Evolutionary conservation across 768 basidiomycete genomes (phyloP), one percentile per base, ranked within the genome.

Genomic region (Russula griseocarnosa): DNA sequence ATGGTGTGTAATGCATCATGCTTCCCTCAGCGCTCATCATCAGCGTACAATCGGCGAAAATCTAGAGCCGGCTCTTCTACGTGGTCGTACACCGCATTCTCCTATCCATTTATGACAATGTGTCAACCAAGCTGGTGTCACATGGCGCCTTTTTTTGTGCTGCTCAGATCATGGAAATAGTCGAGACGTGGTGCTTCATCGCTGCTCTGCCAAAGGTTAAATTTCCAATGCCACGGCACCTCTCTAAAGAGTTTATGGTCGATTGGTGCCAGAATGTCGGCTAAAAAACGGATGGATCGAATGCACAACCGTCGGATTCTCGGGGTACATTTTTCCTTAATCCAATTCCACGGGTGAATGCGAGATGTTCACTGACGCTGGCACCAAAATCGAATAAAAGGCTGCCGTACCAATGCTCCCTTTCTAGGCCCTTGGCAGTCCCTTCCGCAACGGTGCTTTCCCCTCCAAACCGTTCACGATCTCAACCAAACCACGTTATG

Each of bases 401-500:
- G 58, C 36, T 14, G 38, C 8, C 60, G 36, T 40, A 30, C 3
- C 44, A 40, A 32, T 3, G 18, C 38, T 4, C 22, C 47, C 24
- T 8, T 22, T 28, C 16, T 40, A 18, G n/a, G 53, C 30, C 16
- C n/a, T 36, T 46, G 1, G 22, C n/a, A 30, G 14, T 20, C 42
- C 8, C 42, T 36, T 22, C 38, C 38, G 16, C 38, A 20, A 5
- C 34, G 24, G 30, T 56, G 18, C 32, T 6, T 32, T 30, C 18
- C 20, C n/a, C 59, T 14, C 42, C 18, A 60, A 22, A 50, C 32
- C 38, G 4, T 38, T 28, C 11, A 24, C 36, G 8, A 22, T 22
- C 30, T 16, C 40, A 9, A 16, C 14, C 32, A 24, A 42, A n/a
- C 36, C 40, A 30, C 13, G 16, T n/a, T n/a, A 65, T 65, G 64